Evolutionary conservation across 805 yeast species (phyloP), one percentile per base, ranked within the genome.

Genomic region (Brettanomyces nanus): DNA sequence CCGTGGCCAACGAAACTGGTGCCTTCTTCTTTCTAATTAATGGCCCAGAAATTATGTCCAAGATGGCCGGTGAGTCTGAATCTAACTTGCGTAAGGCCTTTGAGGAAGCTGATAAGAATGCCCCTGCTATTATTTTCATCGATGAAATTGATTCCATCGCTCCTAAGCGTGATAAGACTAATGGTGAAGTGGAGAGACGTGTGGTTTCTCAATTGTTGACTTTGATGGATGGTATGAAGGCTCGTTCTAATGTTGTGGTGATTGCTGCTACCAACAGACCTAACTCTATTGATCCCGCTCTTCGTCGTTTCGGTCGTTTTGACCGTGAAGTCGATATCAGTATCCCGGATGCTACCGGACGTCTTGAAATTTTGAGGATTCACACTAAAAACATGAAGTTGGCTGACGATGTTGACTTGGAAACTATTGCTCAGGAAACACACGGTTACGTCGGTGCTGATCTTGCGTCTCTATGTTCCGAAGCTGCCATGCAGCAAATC

Each of bases 391-490:
- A 92, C 69, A 92, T 92, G 98, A 92, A 92, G 67, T 73, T 92
- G 54, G 90, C 76, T 21, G 95, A 78, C 45, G 97, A 85, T 55
- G 98, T 92, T 38, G 97, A 92, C 62, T 75, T 92, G 53, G 98
- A 92, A 70, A 74, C 90, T 29, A 83, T 92, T 59, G 97, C 98
- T 13, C 70, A 94, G 19, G 98, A 92, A 68, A 92, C 98, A 28
- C 99, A 94, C 60, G 99, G 99, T 70, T 92, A 89, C 58, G 99
- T 92, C 43, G 99, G 99, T 71, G 95, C 97, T 36, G 99, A 92
- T 76, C 71, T 92, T 54, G 98, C 98, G 2, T 89, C 97, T 6
- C 72, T 92, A 57, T 92, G 98, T 73, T 87, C 97, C n/a, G 99
- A 94, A 69, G 98, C 98, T 47, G 99, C 98, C 42, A 92, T 92